phyloP scores from a whole-genome alignment of 345 rosid species.

The Pugionium dolabratum region DNA sequence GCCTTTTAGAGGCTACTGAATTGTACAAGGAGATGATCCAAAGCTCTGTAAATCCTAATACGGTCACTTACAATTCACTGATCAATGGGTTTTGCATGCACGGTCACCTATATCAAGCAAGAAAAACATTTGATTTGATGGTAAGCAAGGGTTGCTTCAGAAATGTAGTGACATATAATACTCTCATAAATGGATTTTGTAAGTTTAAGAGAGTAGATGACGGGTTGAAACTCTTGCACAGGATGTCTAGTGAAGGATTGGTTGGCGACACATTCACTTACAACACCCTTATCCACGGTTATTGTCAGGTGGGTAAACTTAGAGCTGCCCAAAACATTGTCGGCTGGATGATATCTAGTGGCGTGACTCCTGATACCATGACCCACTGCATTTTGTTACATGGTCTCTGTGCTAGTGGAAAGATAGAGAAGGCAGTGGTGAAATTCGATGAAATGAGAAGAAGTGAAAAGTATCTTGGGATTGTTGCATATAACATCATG shows the following conservation, averaged over 20 bases:
- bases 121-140: constrained; percentile 16
- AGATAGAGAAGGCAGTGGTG: constrained; percentile 31
- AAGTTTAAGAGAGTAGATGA: constrained; percentile 29
- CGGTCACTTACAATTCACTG: constrained; percentile 26
- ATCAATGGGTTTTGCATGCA: constrained; percentile 31
- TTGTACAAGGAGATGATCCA: constrained; percentile 33
- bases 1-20: constrained; percentile 13
- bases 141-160: neutral
- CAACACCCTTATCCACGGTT: constrained; percentile 36
- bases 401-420: constrained; percentile 25
- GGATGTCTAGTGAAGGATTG: constrained; percentile 25
- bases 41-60: constrained; percentile 22
- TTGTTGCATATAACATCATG: constrained; percentile 30
- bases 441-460: constrained; percentile 23
- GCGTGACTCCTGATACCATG: constrained; percentile 28
- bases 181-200: constrained; percentile 32
- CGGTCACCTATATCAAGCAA: neutral
- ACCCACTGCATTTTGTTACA: constrained; percentile 31
- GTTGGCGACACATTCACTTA: constrained; percentile 24
- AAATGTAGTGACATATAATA: constrained; percentile 26
- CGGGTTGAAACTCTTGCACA: constrained; percentile 23
- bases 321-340: constrained; percentile 16
- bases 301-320: constrained; percentile 22
- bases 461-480: constrained; percentile 15
- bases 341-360: constrained; percentile 25